Evolutionary conservation across 169 alveolate species (phyloP).

Genomic region (Plasmodium ovale): DNA sequence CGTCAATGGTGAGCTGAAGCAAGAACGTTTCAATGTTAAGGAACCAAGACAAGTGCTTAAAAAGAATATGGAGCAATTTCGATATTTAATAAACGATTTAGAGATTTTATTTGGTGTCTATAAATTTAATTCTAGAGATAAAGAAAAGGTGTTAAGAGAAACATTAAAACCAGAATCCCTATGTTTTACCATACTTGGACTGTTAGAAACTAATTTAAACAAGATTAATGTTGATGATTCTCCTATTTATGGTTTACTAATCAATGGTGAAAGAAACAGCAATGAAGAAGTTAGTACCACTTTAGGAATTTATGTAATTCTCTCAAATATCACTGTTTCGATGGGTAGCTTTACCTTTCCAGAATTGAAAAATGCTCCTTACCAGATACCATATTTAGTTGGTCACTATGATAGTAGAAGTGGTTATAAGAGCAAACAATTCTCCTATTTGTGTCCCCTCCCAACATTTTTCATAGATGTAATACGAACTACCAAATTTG

Average conservation of each 20-base stretch:
- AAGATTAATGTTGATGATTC: constrained; percentile 22
- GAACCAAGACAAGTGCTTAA: constrained; percentile 66
- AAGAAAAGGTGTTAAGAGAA: constrained; percentile 64
- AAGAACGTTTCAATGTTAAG: constrained; percentile 24
- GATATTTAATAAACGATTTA: constrained; percentile 60
- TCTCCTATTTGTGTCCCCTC: constrained; percentile 37
- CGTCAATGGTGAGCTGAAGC: constrained; percentile 35
- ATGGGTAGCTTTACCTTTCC: constrained; percentile 55
- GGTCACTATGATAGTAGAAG: constrained; percentile 35
- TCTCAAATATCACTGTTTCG: constrained; percentile 31
- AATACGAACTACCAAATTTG: constrained; percentile 21
- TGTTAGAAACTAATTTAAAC: constrained; percentile 14
- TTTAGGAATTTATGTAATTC: constrained; percentile 26
- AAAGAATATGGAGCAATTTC: constrained; percentile 12
- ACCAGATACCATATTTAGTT: constrained; percentile 60
- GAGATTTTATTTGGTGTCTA: constrained; percentile 48
- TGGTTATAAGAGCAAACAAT: constrained; percentile 18
- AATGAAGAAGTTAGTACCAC: constrained; percentile 12
- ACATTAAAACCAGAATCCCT: constrained; percentile 57
- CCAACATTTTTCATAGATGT: constrained; percentile 64
- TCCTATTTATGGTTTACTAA: constrained; percentile 51
- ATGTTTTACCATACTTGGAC: constrained; percentile 52
- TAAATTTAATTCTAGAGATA: constrained; percentile 24
- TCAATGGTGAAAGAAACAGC: constrained; percentile 32
- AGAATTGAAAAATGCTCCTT: constrained; percentile 21